Evolutionary conservation across 305 asterid genomes (phyloP).

Genomic region (Plantago lanceolata): DNA sequence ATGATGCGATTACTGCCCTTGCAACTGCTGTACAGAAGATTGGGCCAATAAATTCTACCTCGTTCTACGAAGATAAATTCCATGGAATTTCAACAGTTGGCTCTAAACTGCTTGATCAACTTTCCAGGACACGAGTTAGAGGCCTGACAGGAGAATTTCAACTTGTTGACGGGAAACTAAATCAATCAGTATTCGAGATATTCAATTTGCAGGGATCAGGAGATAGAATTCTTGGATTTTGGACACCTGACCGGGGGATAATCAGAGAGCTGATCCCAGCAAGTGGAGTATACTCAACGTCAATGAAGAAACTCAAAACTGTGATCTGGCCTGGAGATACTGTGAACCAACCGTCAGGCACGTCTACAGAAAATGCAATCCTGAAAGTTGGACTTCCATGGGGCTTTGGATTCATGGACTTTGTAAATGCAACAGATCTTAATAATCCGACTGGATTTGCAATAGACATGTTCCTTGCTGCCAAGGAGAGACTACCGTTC

Average conservation of each 20-base stretch:
- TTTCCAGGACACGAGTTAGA: slow-evolving; percentile 26
- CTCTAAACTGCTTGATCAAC: slow-evolving; percentile 27
- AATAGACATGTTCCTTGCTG: slow-evolving; percentile 36
- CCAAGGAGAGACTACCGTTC: slow-evolving; percentile 20
- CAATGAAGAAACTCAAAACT: slow-evolving; percentile 25
- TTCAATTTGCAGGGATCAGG: slow-evolving; percentile 44
- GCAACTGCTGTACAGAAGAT: slow-evolving; percentile 38
- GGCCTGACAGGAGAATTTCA: slow-evolving; percentile 44
- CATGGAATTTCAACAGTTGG: slow-evolving; percentile 31
- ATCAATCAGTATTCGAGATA: slow-evolving; percentile 35
- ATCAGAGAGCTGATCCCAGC: slow-evolving; percentile 14
- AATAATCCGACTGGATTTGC: slow-evolving; percentile 34
- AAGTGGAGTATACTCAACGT: slow-evolving; percentile 22
- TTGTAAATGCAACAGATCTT: slow-evolving; percentile 19
- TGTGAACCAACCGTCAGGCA: slow-evolving; percentile 30
- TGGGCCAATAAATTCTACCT: slow-evolving; percentile 14
- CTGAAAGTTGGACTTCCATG: slow-evolving; percentile 43
- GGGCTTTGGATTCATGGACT: slow-evolving; percentile 31
- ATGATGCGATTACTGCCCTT: slow-evolving; percentile 42
- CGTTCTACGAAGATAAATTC: background rate
- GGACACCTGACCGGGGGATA: slow-evolving; percentile 39
- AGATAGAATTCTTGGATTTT: slow-evolving; percentile 39
- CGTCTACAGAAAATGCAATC: slow-evolving; percentile 23
- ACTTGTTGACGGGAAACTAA: slow-evolving; percentile 32
- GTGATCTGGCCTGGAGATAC: slow-evolving; percentile 52